Evolutionary conservation across 305 asterid species (phyloP), one percentile per base, ranked within the genome.

Genomic region (Rubia tinctorum): DNA sequence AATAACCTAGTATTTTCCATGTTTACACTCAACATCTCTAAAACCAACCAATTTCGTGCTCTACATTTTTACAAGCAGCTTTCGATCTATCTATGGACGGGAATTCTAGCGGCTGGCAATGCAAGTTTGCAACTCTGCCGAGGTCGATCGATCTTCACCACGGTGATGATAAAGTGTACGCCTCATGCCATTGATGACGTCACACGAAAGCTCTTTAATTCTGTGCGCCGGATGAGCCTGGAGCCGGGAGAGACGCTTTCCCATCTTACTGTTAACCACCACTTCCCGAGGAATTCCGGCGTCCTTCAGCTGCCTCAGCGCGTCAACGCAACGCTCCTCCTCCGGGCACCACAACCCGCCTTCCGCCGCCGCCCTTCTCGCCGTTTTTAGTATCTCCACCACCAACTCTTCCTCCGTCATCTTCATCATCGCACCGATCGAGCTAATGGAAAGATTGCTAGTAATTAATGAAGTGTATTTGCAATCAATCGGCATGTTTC

Each of bases 241-340:
- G 22, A 53, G 23, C 7, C 22, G 59, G 23, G 9, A 53, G 9
- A 53, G 59, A 53, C 59, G 59, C 59, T 17, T 53, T 13, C 59
- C 59, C 59, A 53, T 53, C 59, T 53, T 17, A 4, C 59, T 53
- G 59, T 53, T 53, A 18, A 53, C 9, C 23, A 53, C 59, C 4
- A 53, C 59, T 53, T 53, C 59, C 23, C 59, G 59, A 7, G 59
- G 59, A 18, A 53, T 53, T 8, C 18, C 59, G 10, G 18, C 23
- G 59, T 9, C 59, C 10, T 53, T 53, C 59, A 53, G 23, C 22
- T 10, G 22, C 10, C 7, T 18, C 23, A 53, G 59, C 59, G 59
- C 59, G 59, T 53, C 59, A 18, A 53, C 59, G 7, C 59, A 53
- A 53, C 59, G 59, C 23, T 53, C 59, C 59, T 53, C 59, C 59